These are phyloP conservation scores for Fusarium subtropicale DNA, from an alignment of 2,329 filamentous ascomycete species.

Conservation along the genomic window DNA sequence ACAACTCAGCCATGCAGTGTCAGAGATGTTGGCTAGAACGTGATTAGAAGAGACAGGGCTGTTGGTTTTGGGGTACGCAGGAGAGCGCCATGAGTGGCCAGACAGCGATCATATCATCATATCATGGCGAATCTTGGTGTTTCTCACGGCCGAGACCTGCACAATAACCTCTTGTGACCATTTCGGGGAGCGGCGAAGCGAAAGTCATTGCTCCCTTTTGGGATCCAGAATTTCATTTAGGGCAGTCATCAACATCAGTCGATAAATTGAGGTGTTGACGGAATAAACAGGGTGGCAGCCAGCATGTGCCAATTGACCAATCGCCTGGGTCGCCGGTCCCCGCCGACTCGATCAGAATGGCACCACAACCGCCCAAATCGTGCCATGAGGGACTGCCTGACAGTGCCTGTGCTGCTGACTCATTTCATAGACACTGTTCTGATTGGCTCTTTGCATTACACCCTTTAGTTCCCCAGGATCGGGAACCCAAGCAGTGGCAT, in stretches of 20 bases:
- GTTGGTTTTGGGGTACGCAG: constrained; percentile 25
- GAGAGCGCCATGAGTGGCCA: constrained; percentile 35
- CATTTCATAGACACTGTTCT: not conserved
- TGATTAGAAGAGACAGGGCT: constrained; percentile 27
- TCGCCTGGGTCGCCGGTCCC: constrained; percentile 42
- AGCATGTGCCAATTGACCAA: constrained; percentile 36
- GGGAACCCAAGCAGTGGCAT: constrained; percentile 39
- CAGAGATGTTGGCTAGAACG: constrained; percentile 14
- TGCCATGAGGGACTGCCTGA: constrained; percentile 37
- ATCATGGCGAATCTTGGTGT: constrained; percentile 29
- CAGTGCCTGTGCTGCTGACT: constrained; percentile 42
- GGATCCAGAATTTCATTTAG: constrained; percentile 16
- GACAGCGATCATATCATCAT: constrained; percentile 36
- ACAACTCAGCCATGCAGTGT: not conserved
- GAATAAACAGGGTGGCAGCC: constrained; percentile 43
- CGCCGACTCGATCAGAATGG: constrained; percentile 45
- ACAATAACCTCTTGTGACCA: constrained; percentile 17
- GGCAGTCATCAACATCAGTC: constrained; percentile 37
- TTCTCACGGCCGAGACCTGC: constrained; percentile 19
- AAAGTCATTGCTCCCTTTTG: constrained; percentile 21
- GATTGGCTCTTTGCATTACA: constrained; percentile 35
- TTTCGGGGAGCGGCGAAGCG: constrained; percentile 11
- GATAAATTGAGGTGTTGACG: constrained; percentile 39
- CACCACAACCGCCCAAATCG: constrained; percentile 46
- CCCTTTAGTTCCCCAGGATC: constrained; percentile 31